A percentile compares a stretch with the other conserved stretches of the same genome.
phyloP scores from a whole-genome alignment of 2,329 filamentous ascomycete species.

The Aspergillus sp. region DNA sequence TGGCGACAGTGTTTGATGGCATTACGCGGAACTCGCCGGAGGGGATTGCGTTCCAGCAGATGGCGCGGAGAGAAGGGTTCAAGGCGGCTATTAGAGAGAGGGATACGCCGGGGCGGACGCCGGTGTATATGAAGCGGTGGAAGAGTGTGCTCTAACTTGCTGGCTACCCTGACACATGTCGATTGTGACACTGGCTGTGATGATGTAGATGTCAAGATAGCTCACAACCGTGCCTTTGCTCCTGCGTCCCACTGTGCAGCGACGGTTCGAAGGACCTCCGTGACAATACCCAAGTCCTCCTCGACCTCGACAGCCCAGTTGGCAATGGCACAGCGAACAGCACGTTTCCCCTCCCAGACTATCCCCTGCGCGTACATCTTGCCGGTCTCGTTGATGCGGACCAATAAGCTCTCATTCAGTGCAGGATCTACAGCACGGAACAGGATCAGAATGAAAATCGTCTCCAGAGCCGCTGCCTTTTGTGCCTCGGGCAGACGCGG shows the following conservation, averaged over 20 bases:
- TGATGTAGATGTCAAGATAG: too few species aligned
- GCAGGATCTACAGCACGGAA: background rate
- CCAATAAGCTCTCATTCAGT: background rate
- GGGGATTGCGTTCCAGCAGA: constrained; percentile 4
- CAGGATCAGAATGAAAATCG: background rate
- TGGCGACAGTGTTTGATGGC: constrained; percentile 7
- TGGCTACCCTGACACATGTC: too few species aligned
- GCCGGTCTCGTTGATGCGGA: background rate
- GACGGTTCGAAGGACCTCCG: background rate
- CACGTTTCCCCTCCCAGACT: background rate
- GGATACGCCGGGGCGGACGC: constrained; percentile 1
- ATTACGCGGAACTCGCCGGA: constrained; percentile 9
- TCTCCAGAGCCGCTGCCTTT: background rate
- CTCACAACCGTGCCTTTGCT: background rate
- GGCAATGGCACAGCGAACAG: background rate
- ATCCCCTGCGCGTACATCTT: background rate
- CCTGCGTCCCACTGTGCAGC: background rate
- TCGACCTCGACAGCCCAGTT: background rate
- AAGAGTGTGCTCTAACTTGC: constrained; percentile 7
- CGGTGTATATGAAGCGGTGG: constrained; percentile 3
- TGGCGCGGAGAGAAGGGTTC: constrained; percentile 1
- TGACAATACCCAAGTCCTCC: background rate
- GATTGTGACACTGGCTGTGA: too few species aligned
- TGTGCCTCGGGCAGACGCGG: background rate
- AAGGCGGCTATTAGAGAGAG: constrained; percentile 1